Evolutionary conservation across 2,329 filamentous ascomycete species (phyloP).

Genomic region (Blastomyces parvus): DNA sequence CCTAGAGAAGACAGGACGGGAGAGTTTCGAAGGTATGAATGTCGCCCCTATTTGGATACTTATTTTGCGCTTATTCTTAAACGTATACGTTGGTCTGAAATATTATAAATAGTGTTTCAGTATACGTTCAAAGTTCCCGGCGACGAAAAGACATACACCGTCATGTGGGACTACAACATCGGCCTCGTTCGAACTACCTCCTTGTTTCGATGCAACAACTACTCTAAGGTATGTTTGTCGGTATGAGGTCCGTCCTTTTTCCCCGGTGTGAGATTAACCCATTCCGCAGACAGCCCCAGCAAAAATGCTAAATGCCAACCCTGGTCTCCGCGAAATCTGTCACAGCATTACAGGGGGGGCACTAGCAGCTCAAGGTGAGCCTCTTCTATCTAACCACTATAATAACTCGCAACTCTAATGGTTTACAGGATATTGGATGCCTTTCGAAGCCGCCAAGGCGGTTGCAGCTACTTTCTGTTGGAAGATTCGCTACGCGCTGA

Average conservation of each 20-base stretch:
- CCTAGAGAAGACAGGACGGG: slow-evolving; percentile 71
- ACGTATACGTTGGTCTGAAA: not conserved
- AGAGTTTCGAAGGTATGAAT: slow-evolving; percentile 40
- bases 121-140: slow-evolving; percentile 69
- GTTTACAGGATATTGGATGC: slow-evolving; percentile 87
- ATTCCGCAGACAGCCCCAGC: slow-evolving; percentile 66
- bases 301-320: slow-evolving; percentile 69
- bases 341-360: slow-evolving; percentile 92
- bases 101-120: slow-evolving; percentile 64
- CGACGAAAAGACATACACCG: slow-evolving; percentile 56
- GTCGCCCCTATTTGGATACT: slow-evolving; percentile 12
- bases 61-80: not conserved
- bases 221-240: slow-evolving; percentile 60
- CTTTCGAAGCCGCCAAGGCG: slow-evolving; percentile 73
- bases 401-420: slow-evolving; percentile 12
- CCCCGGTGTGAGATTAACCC: not conserved
- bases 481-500: slow-evolving; percentile 71
- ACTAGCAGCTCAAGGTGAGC: slow-evolving; percentile 73
- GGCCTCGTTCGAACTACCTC: slow-evolving; percentile 89
- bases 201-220: slow-evolving; percentile 84
- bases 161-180: slow-evolving; percentile 97
- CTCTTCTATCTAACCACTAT: slow-evolving; percentile 1
- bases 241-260: slow-evolving; percentile 8
- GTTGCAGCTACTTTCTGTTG: slow-evolving; percentile 86
- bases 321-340: slow-evolving; percentile 76